Base-by-base conservation (phyloP, 2,329 filamentous ascomycete genomes). In the Botrytis paeoniae region DNA sequence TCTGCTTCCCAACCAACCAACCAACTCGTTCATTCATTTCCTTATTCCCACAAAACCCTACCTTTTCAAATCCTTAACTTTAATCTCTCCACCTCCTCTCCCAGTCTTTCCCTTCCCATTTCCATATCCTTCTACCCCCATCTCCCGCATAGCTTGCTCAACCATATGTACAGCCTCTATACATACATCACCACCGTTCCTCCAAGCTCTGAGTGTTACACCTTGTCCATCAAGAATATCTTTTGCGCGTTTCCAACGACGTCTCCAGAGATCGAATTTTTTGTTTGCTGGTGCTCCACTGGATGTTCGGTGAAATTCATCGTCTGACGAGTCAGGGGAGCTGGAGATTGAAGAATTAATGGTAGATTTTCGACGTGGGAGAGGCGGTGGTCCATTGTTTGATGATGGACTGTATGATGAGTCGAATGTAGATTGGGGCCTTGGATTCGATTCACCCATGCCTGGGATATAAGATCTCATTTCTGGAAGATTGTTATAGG, bases 181-280 rank as follows among this genome's bases (percentile, higher is more conserved):
- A 72, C 89, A 85, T 12, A 93, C 91, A 83, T 96, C 93, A 41
- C 86, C 84, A 0, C 93, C 93, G 18, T 86, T 87, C 60, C 91
- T 86, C 93, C 93, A 96, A 32, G 88, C 93, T 75, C 92, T 89
- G 51, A 96, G 80, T 76, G 86, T 83, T 0, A 96, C 91, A 6
- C 91, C 91, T 57, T 89, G 84, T 8, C 85, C 83, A n/a, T 88
- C 87, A 16, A 95, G 84, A 57, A 84, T 82, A 43, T 89, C 83
- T 75, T 92, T 89, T 5, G 93, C 92, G 62, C 88, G 84, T 60
- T 86, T 86, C 83, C 93, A 88, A 59, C 93, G 84, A 72, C 90
- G 86, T 75, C 86, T 85, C 93, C 93, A 96, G 65, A 94, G 79
- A 74, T 91, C 90, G 72, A 94, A 84, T 76, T 93, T 91, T 83